These are phyloP conservation scores for Leishmania arabica DNA, from an alignment of 208 protist genomes.

Conservation along the genomic window DNA sequence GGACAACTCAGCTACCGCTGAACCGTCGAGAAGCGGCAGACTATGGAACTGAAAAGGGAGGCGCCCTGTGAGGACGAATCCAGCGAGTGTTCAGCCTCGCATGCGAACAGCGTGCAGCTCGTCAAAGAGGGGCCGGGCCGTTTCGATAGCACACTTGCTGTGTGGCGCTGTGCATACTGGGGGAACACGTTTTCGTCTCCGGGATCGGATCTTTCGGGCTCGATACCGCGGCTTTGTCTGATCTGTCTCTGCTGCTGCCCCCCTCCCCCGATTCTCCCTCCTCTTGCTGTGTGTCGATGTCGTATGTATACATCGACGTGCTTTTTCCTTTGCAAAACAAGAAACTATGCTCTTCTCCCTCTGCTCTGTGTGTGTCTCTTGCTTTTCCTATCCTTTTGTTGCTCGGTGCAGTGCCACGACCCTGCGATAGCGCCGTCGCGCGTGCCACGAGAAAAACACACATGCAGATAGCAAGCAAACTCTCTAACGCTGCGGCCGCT, in stretches of 20 bases:
- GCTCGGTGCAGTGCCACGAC: not conserved
- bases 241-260: not conserved
- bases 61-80: not conserved
- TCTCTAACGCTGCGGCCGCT: not conserved
- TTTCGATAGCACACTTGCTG: not conserved
- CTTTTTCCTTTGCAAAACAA: not conserved
- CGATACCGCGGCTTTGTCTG: not conserved
- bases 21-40: constrained; percentile 7
- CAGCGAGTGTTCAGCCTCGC: not conserved
- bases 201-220: too few relatives aligned
- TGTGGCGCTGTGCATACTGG: not conserved
- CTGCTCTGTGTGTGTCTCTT: not conserved
- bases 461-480: not conserved
- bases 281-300: not conserved
- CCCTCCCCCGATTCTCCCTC: not conserved
- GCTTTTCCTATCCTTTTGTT: not conserved
- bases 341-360: not conserved
- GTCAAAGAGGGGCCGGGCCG: not conserved
- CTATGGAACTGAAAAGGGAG: constrained; percentile 22
- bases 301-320: not conserved
- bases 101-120: not conserved
- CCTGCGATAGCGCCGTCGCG: not conserved
- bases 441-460: not conserved
- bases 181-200: not conserved
- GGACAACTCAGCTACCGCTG: not conserved